Conservation (phyloP, 1,284 basidiomycete species). For the Neonothopanus nambi region DNA sequence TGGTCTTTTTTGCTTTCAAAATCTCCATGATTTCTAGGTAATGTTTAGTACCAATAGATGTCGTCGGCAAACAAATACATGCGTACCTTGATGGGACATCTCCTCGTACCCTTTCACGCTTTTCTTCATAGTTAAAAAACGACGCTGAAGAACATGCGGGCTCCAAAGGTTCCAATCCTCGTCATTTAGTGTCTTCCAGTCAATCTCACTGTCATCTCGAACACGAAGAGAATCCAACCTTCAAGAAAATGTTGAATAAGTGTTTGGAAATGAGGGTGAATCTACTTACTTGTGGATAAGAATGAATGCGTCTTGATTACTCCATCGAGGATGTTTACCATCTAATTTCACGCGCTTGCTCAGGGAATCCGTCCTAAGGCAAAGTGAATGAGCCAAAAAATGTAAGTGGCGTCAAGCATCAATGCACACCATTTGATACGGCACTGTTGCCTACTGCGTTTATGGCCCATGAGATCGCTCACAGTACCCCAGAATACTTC, state of each 20-base stretch:
- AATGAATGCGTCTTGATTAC: slow-evolving; percentile 70
- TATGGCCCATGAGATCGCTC: slow-evolving; percentile 72
- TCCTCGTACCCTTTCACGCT: slow-evolving; percentile 73
- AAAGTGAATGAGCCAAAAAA: slow-evolving; percentile 4
- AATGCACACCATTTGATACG: slow-evolving; percentile 74
- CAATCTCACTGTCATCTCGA: slow-evolving; percentile 78
- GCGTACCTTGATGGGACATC: slow-evolving; percentile 72
- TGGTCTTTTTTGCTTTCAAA: slow-evolving; percentile 66
- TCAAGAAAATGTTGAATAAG: slow-evolving; percentile 13
- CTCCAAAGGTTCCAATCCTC: slow-evolving; percentile 82
- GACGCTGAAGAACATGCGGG: slow-evolving; percentile 70
- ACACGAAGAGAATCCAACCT: slow-evolving; percentile 75
- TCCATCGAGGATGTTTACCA: slow-evolving; percentile 71
- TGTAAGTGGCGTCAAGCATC: not conserved
- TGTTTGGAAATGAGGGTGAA: not conserved
- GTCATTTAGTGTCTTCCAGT: slow-evolving; percentile 76
- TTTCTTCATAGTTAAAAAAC: slow-evolving; percentile 77
- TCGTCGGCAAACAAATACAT: not conserved
- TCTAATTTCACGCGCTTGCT: slow-evolving; percentile 71
- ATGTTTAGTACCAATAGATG: not conserved
- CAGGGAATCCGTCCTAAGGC: slow-evolving; percentile 67
- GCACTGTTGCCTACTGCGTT: slow-evolving; percentile 76
- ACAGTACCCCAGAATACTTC: slow-evolving; percentile 83
- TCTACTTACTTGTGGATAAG: slow-evolving; percentile 74
- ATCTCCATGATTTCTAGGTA: slow-evolving; percentile 78